Base-by-base conservation (phyloP, 371 early-diverging fungal species). In the Fennellomyces sp. region DNA sequence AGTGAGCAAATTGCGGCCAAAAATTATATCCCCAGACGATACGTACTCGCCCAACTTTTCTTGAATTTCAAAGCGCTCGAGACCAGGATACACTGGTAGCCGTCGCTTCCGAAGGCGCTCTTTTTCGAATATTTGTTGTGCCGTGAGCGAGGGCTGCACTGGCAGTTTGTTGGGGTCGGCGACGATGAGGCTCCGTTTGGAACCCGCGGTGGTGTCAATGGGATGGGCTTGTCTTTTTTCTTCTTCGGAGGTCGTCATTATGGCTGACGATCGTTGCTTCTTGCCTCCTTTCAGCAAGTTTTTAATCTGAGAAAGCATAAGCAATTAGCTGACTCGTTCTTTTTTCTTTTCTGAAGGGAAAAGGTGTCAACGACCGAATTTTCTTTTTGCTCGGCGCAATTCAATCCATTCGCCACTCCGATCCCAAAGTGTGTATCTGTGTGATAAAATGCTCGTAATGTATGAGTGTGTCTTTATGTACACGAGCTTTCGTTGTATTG, bases 11-110 rank as follows among this genome's bases (percentile, higher is more conserved):
- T 33, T n/a, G n/a, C n/a, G n/a, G n/a, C n/a, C n/a, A n/a, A n/a
- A n/a, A n/a, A n/a, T n/a, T n/a, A 27, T 27, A 11, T 13, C 25
- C 23, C 21, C 17, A 26, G 0, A 36, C 6, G 28, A 13, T 41
- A 39, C 88, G 78, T 84, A 87, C 90, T 89, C 90, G 60, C 90
- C 90, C 69, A 89, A 78, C 52, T 88, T 87, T 33, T 81, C 78
- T 11, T 85, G 26, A 23, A 88, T 65, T 26, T 73, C 74, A 69
- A 72, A 88, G n/a, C 81, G 75, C 57, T 87, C 86, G 26, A 88
- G 64, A 12, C 83, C 87, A 10, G 80, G 80, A 55, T 85, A 87
- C 12, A 17, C 19, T 17, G 86, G 86, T 26, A 85, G 10, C 27
- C 52, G 58, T 19, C 27, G 64, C 39, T 76, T 76, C 23, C 75